Percentiles rank a stretch among this genome's conserved stretches.
Conservation (phyloP, 2,329 filamentous ascomycete species). For the Alternaria triticina region DNA sequence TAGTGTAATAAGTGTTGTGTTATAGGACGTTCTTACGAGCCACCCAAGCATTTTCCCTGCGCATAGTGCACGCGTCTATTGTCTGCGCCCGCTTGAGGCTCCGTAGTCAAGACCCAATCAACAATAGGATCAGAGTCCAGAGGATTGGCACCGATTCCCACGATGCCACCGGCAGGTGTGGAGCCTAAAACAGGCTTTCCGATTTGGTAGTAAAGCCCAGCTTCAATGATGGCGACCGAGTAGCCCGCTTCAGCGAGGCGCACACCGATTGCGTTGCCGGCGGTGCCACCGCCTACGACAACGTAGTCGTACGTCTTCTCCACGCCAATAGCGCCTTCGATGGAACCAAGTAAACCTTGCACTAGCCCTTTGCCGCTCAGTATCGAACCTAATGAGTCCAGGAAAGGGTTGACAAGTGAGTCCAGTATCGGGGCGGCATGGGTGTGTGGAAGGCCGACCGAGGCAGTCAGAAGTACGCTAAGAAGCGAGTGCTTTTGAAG, state of each 20-base stretch:
- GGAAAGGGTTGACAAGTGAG: background rate
- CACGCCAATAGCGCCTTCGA: background rate
- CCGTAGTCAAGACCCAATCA: background rate
- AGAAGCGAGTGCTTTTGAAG: background rate
- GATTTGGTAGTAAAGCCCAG: conserved; percentile 33
- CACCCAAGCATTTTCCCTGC: conserved; percentile 2
- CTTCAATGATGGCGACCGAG: conserved; percentile 1
- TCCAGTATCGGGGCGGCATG: background rate
- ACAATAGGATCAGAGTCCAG: conserved; percentile 24
- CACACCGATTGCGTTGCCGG: conserved; percentile 22
- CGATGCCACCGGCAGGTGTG: conserved; percentile 12
- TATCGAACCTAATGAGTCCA: background rate
- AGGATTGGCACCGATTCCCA: conserved; percentile 2
- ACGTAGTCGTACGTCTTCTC: conserved; percentile 30
- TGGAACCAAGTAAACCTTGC: background rate
- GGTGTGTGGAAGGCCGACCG: background rate
- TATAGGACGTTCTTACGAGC: background rate
- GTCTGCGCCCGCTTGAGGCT: background rate
- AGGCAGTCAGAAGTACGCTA: background rate
- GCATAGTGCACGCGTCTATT: background rate
- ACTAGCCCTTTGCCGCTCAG: background rate
- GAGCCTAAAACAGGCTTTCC: conserved; percentile 20
- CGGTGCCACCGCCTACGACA: conserved; percentile 31
- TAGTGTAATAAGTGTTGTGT: background rate
- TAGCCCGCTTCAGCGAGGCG: conserved; percentile 27